These are phyloP conservation scores for Quercus dentata DNA, from an alignment of 306 rosid species.

Conservation along the genomic window DNA sequence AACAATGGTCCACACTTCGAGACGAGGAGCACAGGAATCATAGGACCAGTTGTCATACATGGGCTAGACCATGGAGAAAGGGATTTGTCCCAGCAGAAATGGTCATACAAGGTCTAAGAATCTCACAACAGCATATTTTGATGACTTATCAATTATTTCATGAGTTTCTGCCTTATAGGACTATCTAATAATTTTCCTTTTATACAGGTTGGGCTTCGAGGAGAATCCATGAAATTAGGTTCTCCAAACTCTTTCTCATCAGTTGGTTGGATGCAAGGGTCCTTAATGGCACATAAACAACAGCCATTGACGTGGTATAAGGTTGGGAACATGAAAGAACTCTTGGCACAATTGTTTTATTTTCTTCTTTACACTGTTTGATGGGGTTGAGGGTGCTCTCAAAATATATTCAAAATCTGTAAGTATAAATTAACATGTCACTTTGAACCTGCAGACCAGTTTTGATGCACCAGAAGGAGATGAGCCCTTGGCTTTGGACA, in stretches of 20 bases:
- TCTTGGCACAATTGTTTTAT: background rate
- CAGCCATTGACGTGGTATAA: constrained; percentile 67
- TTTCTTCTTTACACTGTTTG: background rate
- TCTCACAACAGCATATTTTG: background rate
- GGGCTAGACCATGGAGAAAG: constrained; percentile 66
- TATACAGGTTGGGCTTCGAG: constrained; percentile 48
- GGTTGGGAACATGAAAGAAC: constrained; percentile 22
- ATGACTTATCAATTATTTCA: background rate
- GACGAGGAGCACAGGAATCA: constrained; percentile 62
- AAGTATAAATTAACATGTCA: background rate
- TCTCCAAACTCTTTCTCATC: constrained; percentile 42
- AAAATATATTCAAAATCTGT: background rate
- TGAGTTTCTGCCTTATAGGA: background rate
- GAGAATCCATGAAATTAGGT: constrained; percentile 43
- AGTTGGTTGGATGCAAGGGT: constrained; percentile 56
- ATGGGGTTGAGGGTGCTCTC: background rate
- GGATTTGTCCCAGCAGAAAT: constrained; percentile 75
- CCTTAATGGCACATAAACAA: constrained; percentile 30
- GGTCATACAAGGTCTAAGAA: constrained; percentile 83
- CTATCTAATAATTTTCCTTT: background rate
- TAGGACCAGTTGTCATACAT: constrained; percentile 65
- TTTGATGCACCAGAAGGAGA: constrained; percentile 62
- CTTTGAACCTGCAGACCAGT: constrained; percentile 40
- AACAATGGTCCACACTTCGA: constrained; percentile 81
- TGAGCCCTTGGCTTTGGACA: constrained; percentile 82